These are phyloP conservation scores for Skeletonema potamos DNA, from an alignment of 108 stramenopile genomes.

Conservation along the genomic window DNA sequence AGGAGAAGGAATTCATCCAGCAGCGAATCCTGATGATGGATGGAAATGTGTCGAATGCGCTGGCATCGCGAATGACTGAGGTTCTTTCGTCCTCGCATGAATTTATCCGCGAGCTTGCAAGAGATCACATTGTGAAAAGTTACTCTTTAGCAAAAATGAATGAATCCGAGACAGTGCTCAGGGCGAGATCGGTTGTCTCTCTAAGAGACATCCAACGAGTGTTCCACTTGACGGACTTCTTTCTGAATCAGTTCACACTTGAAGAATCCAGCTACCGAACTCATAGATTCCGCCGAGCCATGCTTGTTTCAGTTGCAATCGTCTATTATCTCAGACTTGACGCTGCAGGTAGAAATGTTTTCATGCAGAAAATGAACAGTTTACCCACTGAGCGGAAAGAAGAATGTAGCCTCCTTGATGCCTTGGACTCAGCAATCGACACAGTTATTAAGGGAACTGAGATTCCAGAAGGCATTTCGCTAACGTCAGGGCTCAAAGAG, in stretches of 20 bases:
- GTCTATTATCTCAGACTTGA: constrained; percentile 34
- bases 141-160: neutral
- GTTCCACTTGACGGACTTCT: constrained; percentile 21
- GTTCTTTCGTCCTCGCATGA: constrained; percentile 26
- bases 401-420: constrained; percentile 1
- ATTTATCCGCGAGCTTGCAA: constrained; percentile 25
- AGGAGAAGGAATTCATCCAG: constrained; percentile 39
- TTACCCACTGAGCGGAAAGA: constrained; percentile 17
- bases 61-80: constrained; percentile 21
- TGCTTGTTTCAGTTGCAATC: constrained; percentile 21
- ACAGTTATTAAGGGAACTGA: constrained; percentile 5
- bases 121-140: constrained; percentile 18
- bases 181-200: constrained; percentile 32
- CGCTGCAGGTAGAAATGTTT: constrained; percentile 1
- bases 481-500: constrained; percentile 29
- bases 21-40: constrained; percentile 25
- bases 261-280: neutral
- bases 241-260: constrained; percentile 17
- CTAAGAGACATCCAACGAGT: constrained; percentile 35
- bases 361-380: constrained; percentile 7
- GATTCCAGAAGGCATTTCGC: constrained; percentile 25
- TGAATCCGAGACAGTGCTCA: neutral
- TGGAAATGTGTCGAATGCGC: neutral
- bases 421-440: constrained; percentile 21
- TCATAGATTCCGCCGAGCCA: constrained; percentile 15